Percentiles rank a stretch among this genome's conserved stretches.
Evolutionary conservation across 352 stramenopile genomes (phyloP).

Genomic region (Achlya hypogyna): DNA sequence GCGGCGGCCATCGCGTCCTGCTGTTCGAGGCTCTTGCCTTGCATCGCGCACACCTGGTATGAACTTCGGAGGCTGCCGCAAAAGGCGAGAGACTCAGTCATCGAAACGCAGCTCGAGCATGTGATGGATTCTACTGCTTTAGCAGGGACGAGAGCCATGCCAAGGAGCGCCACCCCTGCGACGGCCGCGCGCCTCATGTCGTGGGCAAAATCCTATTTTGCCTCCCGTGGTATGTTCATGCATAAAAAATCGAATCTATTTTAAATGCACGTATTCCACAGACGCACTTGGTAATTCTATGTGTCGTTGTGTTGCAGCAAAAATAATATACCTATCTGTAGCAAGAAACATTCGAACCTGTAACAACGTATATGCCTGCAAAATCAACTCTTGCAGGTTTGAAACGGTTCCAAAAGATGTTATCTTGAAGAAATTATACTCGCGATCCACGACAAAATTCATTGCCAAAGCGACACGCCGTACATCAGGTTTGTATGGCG

Average conservation of each 20-base stretch:
- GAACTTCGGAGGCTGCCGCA: neutral
- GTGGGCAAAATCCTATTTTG: neutral
- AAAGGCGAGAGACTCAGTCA: neutral
- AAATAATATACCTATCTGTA: too few relatives aligned
- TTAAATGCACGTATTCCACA: neutral
- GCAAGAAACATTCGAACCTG: too few relatives aligned
- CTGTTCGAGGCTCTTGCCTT: neutral
- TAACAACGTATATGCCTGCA: neutral
- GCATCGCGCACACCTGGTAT: neutral
- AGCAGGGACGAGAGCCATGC: neutral
- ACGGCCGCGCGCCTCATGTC: neutral
- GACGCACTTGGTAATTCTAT: neutral
- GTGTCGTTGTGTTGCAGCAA: neutral
- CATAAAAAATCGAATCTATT: neutral
- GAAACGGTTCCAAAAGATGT: neutral
- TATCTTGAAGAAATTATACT: neutral
- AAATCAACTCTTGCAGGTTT: too few relatives aligned
- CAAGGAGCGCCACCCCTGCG: too few relatives aligned
- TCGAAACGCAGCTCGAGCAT: slow-evolving; percentile 8
- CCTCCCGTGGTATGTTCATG: neutral
- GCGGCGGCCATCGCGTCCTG: slow-evolving; percentile 4
- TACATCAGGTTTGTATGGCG: neutral
- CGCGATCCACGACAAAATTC: neutral
- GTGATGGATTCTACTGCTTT: neutral
- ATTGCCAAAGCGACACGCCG: neutral